Conservation (phyloP, 2,329 filamentous ascomycete genomes). For the Aspergillus hortae region DNA sequence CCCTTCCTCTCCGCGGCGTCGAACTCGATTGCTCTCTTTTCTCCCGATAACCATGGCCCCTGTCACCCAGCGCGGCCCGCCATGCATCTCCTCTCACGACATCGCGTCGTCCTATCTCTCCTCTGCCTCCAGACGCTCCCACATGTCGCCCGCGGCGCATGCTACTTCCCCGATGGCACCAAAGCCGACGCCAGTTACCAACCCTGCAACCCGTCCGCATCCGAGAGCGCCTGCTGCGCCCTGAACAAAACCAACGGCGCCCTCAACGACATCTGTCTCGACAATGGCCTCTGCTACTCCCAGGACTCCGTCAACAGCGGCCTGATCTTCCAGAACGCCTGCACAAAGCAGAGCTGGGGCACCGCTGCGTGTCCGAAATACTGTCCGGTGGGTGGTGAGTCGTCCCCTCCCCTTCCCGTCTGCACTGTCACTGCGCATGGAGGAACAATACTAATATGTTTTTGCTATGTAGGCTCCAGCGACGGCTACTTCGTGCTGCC, state of each 20-base stretch:
- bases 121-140: too few species aligned
- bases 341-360: not conserved
- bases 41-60: too few species aligned
- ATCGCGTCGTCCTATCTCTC: too few species aligned
- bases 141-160: not conserved
- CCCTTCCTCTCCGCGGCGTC: too few species aligned
- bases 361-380: not conserved
- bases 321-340: not conserved
- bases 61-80: too few species aligned
- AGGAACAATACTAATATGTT: not conserved
- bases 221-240: not conserved
- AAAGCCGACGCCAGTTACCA: not conserved
- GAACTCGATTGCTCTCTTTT: too few species aligned
- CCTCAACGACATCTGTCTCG: not conserved
- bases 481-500: not conserved
- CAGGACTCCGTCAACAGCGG: not conserved
- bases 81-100: too few species aligned
- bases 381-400: not conserved
- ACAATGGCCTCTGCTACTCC: constrained; percentile 1
- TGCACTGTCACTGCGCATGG: not conserved
- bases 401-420: not conserved
- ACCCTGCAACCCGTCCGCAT: not conserved
- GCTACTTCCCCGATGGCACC: not conserved
- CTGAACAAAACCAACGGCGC: not conserved
- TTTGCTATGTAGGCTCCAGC: not conserved